Evolutionary conservation across 192 early-diverging fungal genomes (phyloP), one percentile per base, ranked within the genome.

Genomic region (Jimgerdemannia flammicorona): DNA sequence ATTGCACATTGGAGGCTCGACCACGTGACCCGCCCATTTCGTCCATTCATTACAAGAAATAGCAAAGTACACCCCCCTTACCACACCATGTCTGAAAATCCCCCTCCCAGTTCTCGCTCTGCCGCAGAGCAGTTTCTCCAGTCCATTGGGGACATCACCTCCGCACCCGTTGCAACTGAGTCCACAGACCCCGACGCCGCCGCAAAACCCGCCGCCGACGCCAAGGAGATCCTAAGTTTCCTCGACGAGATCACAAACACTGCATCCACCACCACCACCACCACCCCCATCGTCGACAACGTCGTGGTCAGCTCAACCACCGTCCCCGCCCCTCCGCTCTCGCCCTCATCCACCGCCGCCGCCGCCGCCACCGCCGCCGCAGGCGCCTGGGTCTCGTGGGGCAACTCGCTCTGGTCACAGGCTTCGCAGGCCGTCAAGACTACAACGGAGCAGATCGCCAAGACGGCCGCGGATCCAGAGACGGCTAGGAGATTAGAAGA

Each of bases 401-500:
- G 84, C 3, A 86, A 78, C 44, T 77, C 75, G 29, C 65, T 90
- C 11, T 84, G 84, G 78, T 82, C 85, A 4, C 80, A 86, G 18
- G 88, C 88, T 2, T 82, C 82, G 43, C 85, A 85, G 44, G 88
- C 88, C 43, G 87, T 88, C 19, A 88, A 90, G 75, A 87, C 80
- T 2, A 86, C 87, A 0, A 85, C 86, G 17, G 87, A 90, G 65
- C 79, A 83, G 41, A 83, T 86, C 43, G 84, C 85, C 68, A 85
- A 85, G 44, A 81, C 83, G 42, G 84, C 86, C 17, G 81, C 85
- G 73, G 82, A 82, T 40, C 82, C 84, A 9, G 82, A 86, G 44
- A 77, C 82, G 4, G 78, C 83, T 42, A 80, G 79, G 59, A 84
- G 80, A 42, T 69, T 87, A 2, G 88, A 89, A 73, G 83, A 84